phyloP scores from a whole-genome alignment of 257 asterid genomes.

The Jacaranda mimosifolia region DNA sequence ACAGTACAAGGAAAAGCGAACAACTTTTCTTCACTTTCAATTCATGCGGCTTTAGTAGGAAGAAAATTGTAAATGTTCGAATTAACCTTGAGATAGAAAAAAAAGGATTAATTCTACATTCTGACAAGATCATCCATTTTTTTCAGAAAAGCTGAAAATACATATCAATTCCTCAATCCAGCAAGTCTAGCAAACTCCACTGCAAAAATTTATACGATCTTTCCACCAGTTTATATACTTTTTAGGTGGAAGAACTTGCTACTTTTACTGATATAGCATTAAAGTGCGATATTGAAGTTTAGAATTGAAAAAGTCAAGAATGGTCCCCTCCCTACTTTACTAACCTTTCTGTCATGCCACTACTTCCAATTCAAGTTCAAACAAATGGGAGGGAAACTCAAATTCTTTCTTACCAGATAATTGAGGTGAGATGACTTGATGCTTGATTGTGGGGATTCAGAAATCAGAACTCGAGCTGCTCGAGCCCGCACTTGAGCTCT shows the following conservation, averaged over 20 bases:
- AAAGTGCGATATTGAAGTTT: not conserved
- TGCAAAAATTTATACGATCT: not conserved
- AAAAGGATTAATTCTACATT: not conserved
- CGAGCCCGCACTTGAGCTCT: constrained; percentile 78
- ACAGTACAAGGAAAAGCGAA: not conserved
- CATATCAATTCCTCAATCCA: constrained; percentile 1
- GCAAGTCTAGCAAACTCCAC: not conserved
- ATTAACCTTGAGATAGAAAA: not conserved
- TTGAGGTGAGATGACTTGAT: constrained; percentile 58
- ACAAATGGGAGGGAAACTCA: constrained; percentile 34
- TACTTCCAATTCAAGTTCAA: constrained; percentile 35
- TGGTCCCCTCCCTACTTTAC: constrained; percentile 42
- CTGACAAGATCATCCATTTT: not conserved
- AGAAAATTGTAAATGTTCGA: not conserved
- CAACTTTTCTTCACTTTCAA: not conserved
- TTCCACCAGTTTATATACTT: not conserved
- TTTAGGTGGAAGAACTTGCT: not conserved
- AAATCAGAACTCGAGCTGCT: constrained; percentile 48
- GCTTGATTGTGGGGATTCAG: constrained; percentile 69
- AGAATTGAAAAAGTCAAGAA: constrained; percentile 32
- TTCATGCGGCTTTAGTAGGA: not conserved
- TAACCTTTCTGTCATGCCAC: constrained; percentile 23
- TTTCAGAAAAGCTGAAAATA: not conserved
- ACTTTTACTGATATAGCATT: constrained; percentile 9
- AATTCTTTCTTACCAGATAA: constrained; percentile 47